Base-by-base conservation (phyloP, 768 basidiomycete species). In the Gautieria morchelliformis region DNA sequence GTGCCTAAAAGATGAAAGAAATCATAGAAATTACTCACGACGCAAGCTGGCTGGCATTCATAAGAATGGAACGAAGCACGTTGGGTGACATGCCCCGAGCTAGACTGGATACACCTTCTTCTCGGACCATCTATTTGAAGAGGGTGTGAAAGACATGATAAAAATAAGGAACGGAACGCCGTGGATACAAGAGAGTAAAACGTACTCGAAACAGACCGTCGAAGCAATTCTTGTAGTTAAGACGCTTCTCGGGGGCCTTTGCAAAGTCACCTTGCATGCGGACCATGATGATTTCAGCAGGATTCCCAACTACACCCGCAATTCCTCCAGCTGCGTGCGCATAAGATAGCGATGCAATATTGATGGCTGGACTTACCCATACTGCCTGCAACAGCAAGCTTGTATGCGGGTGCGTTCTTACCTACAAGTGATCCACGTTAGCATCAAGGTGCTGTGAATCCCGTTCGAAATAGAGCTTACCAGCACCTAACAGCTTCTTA, bases 1-100 rank as follows among this genome's bases (percentile, higher is more conserved):
- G 19, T 48, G 33, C 27, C 27, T 27, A 32, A 30, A 19, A 37
- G 30, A 52, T 4, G 50, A 35, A 40, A 4, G 20, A 37, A 4
- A 11, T 9, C 30, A 39, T 9, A 19, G 15, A 40, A 52, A 37
- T 14, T 4, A 75, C 87, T 68, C 67, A 90, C 83, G 90, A 91
- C 1, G 90, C 92, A 24, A 94, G 82, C 68, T 95, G 92, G 72
- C 85, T 88, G 50, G 89, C 89, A 68, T 93, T 94, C 91, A 93
- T 93, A 60, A 94, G 69, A 14, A 93, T 65, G 1, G 91, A 86
- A 67, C 92, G 80, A 68, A 93, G 85, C 6, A 92, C 83, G 63
- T 95, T 95, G 0, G 93, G 93, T 3, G 78, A 83, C 5, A 88
- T 76, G 22, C 93, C 93, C 32, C 92, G 82, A 17, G 69, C 73